phyloP scores from a whole-genome alignment of 78 protist genomes.

The Dictyostelium purpureum region DNA sequence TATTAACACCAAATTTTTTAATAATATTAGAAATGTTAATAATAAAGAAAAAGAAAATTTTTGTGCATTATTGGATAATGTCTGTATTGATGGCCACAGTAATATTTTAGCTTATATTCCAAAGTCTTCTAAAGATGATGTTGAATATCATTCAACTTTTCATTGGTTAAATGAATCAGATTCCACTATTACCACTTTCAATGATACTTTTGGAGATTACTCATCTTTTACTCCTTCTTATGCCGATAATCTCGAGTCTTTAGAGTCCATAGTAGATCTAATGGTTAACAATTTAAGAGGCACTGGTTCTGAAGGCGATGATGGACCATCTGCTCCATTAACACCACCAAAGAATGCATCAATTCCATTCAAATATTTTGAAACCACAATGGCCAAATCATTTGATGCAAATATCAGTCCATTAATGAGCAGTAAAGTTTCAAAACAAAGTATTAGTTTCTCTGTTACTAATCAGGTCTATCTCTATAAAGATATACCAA shows the following conservation, averaged over 20 bases:
- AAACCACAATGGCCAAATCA: not conserved
- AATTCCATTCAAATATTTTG: conserved; percentile 19
- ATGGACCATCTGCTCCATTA: not conserved
- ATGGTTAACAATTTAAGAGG: not conserved
- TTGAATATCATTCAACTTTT: not conserved
- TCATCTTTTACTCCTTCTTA: not conserved
- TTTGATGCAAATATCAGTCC: not conserved
- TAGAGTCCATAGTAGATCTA: not conserved
- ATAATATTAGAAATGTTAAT: conserved; percentile 4
- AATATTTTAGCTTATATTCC: not conserved
- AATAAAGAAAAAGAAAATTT: not conserved
- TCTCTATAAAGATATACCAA: conserved; percentile 1
- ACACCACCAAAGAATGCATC: conserved; percentile 4
- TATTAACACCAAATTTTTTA: no score
- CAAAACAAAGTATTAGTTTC: not conserved
- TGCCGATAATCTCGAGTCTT: not conserved
- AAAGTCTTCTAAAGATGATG: not conserved
- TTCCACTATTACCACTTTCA: not conserved
- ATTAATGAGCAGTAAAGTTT: not conserved
- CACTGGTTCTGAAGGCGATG: not conserved
- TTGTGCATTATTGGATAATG: not conserved
- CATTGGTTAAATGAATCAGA: not conserved
- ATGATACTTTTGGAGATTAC: not conserved
- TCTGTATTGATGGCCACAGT: not conserved
- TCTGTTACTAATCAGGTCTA: conserved; percentile 3